Percentiles rank a stretch among this genome's conserved stretches.
Evolutionary conservation across 352 stramenopile genomes (phyloP).

Genomic region (Globisporangium yorkense): DNA sequence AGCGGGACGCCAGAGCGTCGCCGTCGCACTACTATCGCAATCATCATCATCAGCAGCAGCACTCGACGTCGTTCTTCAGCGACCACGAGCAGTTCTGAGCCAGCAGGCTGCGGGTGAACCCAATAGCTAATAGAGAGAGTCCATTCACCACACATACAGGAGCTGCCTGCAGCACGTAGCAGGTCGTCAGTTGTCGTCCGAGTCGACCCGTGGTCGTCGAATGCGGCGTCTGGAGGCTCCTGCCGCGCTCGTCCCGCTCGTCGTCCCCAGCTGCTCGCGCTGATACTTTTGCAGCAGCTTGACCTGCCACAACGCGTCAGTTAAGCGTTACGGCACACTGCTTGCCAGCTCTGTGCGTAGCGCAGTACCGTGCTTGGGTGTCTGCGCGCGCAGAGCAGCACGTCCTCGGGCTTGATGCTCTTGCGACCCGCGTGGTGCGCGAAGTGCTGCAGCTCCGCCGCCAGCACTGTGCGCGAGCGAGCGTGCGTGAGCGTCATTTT

Average conservation of each 20-base stretch:
- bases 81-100: constrained; percentile 17
- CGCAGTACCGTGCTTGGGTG: constrained; percentile 40
- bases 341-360: not conserved
- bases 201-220: constrained; percentile 8
- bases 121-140: not conserved
- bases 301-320: constrained; percentile 16
- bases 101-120: not conserved
- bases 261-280: constrained; percentile 29
- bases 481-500: not conserved
- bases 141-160: not conserved
- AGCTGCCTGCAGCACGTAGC: not conserved
- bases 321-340: not conserved
- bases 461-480: constrained; percentile 34
- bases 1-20: constrained; percentile 29
- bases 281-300: constrained; percentile 56
- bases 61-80: constrained; percentile 12
- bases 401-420: constrained; percentile 69
- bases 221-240: constrained; percentile 19
- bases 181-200: constrained; percentile 6
- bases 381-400: constrained; percentile 59
- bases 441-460: constrained; percentile 73
- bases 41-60: not conserved
- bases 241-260: constrained; percentile 1
- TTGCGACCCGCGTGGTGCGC: constrained; percentile 63
- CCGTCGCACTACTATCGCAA: not conserved